These are phyloP conservation scores for Colletotrichum incanum DNA, from an alignment of 2,329 filamentous ascomycete genomes.

Conservation along the genomic window DNA sequence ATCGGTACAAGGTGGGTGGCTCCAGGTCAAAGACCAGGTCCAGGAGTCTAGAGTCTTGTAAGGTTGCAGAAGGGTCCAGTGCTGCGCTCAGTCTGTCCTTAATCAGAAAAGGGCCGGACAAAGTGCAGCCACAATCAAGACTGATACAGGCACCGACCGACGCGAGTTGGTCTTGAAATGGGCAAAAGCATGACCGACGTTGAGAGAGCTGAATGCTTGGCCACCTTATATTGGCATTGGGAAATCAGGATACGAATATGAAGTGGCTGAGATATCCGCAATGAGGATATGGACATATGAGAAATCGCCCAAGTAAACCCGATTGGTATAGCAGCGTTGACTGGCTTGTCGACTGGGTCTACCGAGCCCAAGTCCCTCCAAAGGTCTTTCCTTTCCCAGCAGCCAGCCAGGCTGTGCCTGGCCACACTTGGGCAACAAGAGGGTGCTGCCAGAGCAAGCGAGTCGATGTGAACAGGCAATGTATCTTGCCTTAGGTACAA, in stretches of 20 bases:
- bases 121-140: slow-evolving; percentile 11
- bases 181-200: background rate
- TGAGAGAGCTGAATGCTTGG: background rate
- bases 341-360: background rate
- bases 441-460: background rate
- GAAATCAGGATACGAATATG: background rate
- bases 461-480: background rate
- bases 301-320: background rate
- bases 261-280: slow-evolving; percentile 10
- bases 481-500: background rate
- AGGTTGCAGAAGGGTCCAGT: slow-evolving; percentile 20
- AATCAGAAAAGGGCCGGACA: slow-evolving; percentile 5
- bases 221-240: background rate
- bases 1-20: slow-evolving; percentile 18
- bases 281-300: background rate
- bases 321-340: background rate
- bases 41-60: slow-evolving; percentile 19
- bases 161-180: slow-evolving; percentile 6
- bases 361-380: background rate
- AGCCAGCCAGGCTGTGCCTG: background rate
- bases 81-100: slow-evolving; percentile 16
- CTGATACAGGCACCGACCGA: slow-evolving; percentile 21
- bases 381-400: background rate
- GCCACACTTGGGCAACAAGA: slow-evolving; percentile 4
- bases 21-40: slow-evolving; percentile 2